Base-by-base conservation (phyloP, 2,329 filamentous ascomycete genomes). In the Rhynchosporium agropyri region DNA sequence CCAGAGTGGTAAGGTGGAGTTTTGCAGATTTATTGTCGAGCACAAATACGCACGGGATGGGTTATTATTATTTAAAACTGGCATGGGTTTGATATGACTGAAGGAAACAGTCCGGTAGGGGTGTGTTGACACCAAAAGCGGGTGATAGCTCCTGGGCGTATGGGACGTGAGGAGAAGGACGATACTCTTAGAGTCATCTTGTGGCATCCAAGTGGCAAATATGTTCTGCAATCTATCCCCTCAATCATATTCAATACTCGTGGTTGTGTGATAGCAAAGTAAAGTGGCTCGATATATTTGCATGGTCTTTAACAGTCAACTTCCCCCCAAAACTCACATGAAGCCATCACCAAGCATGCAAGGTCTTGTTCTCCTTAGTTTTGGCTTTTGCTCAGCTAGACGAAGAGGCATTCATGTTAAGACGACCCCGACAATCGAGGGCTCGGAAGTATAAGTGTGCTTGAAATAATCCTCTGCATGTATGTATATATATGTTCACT, bases 11-110 rank as follows among this genome's bases (percentile, higher is more conserved):
- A 10, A 5, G 33, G 9, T 2, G 63, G 63, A 60, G 63, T 62
- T 53, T 60, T 42, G 36, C 36, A 54, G 48, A 33, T 43, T 48
- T 53, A 46, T 51, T 36, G 33, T 36, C 12, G 36, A 50, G 60
- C 60, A 62, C 58, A 33, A 20, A 38, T 51, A 38, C 28, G 33
- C 1, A 5, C 33, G 33, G 33, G 33, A 36, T 10, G 36, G 60
- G 36, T 26, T 56, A 49, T 57, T 61, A 26, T 46, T 31, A n/a
- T 28, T 55, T 42, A 45, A 61, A 61, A 61, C 56, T 29, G 59
- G 36, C 46, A 42, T 50, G 53, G 59, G 43, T 31, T 49, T 55
- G 59, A 15, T 26, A 31, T 40, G 51, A 49, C 59, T 42, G 43
- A 50, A 48, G 38, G 26, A 36, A 20, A 57, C 6, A 29, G 48